Evolutionary conservation across 441 rosid genomes (phyloP).

Genomic region (Euphorbia neoarborescens): DNA sequence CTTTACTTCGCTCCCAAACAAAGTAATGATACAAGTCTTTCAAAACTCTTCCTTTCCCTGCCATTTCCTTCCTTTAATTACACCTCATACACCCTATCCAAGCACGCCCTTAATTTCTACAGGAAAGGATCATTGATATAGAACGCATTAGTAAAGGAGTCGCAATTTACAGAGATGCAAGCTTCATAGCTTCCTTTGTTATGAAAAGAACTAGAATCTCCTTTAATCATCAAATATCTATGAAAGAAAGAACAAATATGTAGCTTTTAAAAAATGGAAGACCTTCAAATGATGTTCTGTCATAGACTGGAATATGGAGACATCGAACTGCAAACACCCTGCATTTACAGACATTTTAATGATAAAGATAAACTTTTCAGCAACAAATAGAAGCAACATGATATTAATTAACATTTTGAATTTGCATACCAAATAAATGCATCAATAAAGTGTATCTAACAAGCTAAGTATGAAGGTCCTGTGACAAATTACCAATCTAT

Average conservation of each 20-base stretch:
- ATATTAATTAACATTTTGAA: neutral
- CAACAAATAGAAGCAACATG: neutral
- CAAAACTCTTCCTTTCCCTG: no score
- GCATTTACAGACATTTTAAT: constrained; percentile 25
- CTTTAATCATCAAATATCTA: neutral
- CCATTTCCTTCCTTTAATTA: no score
- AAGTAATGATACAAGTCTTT: no score
- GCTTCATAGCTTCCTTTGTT: neutral
- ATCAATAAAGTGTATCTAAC: no score
- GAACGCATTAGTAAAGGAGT: neutral
- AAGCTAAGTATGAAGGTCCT: no score
- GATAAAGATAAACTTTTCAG: neutral
- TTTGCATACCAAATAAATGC: neutral
- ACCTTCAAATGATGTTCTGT: constrained; percentile 85
- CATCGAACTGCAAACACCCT: constrained; percentile 84
- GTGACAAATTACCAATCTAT: no score
- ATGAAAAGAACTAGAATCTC: neutral
- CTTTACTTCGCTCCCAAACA: no score
- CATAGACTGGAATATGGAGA: constrained; percentile 76
- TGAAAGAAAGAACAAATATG: constrained; percentile 4
- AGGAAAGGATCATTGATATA: neutral
- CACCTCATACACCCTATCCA: no score
- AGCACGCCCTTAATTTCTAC: neutral
- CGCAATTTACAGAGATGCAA: neutral
- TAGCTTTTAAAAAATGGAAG: constrained; percentile 17